Evolutionary conservation across 371 early-diverging fungal species (phyloP), one percentile per base, ranked within the genome.

Genomic region (Entomophthora muscae): DNA sequence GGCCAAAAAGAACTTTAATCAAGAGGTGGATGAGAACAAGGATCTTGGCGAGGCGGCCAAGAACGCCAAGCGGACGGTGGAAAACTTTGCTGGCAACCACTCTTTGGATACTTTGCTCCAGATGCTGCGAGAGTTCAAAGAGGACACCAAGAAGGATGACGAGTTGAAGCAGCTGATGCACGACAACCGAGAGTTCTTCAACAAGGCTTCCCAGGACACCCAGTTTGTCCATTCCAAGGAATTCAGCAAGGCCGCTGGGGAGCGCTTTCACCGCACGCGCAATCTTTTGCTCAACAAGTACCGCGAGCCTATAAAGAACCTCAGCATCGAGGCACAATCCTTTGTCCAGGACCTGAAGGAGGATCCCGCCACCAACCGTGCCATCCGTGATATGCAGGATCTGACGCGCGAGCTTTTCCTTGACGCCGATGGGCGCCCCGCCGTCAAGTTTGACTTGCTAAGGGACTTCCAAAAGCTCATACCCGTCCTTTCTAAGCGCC

Each of bases 401-500:
- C 62, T 76, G 42, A 64, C 71, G 26, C 57, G 28, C 13, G 72
- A 73, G 64, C 13, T 74, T 53, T 75, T 75, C 66, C 67, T 76
- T 62, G 75, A 75, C 61, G 73, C 72, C 21, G 59, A 64, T n/a
- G 72, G 73, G 30, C 66, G 66, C 26, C 74, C 73, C 1, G 69
- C 74, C 17, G 60, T 77, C 67, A 77, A 77, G 67, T 73, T 67
- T 52, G 74, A 72, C 27, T 65, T 77, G 1, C 32, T 75, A 22
- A 68, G 69, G 64, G 77, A 77, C 61, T 66, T 77, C 52, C 63
- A 67, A 27, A 72, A 68, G 54, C 52, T 69, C 32, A 51, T 77
- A 3, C 73, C 73, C 0, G 57, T 65, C 51, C 57, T 77, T 57
- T 71, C 71, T 42, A 66, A 69, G 27, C 71, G 67, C 66, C 62